Base-by-base conservation (phyloP, 805 yeast species). In the Starmerella vitae region DNA sequence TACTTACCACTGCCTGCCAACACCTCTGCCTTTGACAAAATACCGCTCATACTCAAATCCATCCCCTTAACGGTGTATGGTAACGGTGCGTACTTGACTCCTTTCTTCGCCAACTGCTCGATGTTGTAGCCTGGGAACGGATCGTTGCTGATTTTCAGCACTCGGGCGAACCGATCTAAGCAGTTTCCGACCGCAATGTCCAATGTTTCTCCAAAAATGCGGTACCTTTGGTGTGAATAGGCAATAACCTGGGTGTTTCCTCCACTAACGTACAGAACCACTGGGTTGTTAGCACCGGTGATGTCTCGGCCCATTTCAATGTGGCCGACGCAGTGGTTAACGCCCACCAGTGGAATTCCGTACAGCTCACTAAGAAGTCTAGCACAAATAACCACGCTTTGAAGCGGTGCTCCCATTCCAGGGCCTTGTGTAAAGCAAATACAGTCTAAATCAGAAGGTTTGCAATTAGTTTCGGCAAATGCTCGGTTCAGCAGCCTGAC, bases 221-320 rank as follows among this genome's bases (percentile, higher is more conserved):
- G 70, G 61, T 91, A 91, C 50, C 94, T 60, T 55, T 88, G 94
- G 50, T 79, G 80, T 3, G 94, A 81, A 58, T 91, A 91, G 1
- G 98, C 98, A 57, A 91, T 91, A 17, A 91, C 93, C 58, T 91
- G 99, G 1, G 99, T 91, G 59, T 91, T 91, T 37, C 99, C 99
- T 13, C 99, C 99, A 58, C 94, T 82, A 9, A 91, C 99, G 54
- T 91, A 91, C 37, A 91, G 65, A 8, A 91, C 98, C 35, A 91
- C 97, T 0, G 98, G 99, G 54, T 91, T 88, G n/a, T 67, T 69
- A 0, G 97, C 97, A n/a, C 91, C 93, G 0, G 99, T 91, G 55
- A 91, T 88, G 55, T 88, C 97, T 44, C 99, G 66, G 10, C 99
- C 99, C 99, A 91, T 91, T 58, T 91, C 99, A 45, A 91, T 91